These are phyloP conservation scores for Penicillium sp. DNA, from an alignment of 2,329 filamentous ascomycete species.

Conservation along the genomic window DNA sequence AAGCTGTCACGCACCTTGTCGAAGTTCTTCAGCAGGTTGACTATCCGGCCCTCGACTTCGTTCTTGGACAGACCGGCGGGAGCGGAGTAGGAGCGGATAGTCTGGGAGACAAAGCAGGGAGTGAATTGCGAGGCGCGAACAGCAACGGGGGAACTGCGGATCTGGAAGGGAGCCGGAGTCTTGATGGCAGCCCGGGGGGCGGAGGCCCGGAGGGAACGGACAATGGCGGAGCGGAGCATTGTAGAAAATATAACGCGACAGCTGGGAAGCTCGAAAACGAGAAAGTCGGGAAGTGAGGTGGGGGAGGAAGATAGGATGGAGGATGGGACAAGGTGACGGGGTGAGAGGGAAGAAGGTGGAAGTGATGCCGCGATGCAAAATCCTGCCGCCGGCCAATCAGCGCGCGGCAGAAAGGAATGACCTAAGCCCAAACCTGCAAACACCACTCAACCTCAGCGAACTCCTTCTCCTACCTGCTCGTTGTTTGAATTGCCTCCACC, in stretches of 20 bases:
- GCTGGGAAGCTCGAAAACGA: conserved; percentile 17
- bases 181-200: conserved; percentile 50
- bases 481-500: conserved; percentile 15
- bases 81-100: conserved; percentile 82
- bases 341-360: conserved; percentile 25
- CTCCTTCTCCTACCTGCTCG: conserved; percentile 24
- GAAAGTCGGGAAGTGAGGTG: conserved; percentile 10
- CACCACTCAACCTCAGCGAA: conserved; percentile 27
- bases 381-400: conserved; percentile 41
- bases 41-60: conserved; percentile 87
- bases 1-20: conserved; percentile 70
- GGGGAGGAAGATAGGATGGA: conserved; percentile 20
- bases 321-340: conserved; percentile 16
- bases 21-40: conserved; percentile 90
- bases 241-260: conserved; percentile 37
- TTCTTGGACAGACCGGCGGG: conserved; percentile 72
- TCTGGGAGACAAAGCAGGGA: conserved; percentile 64
- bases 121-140: conserved; percentile 59
- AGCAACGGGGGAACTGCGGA: conserved; percentile 57
- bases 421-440: conserved; percentile 39
- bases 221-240: conserved; percentile 88
- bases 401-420: conserved; percentile 39
- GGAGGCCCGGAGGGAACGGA: conserved; percentile 68
- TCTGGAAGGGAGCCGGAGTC: conserved; percentile 59
- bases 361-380: conserved; percentile 36